Conservation (phyloP, 768 basidiomycete species). For the Lactifluus pinguis region DNA sequence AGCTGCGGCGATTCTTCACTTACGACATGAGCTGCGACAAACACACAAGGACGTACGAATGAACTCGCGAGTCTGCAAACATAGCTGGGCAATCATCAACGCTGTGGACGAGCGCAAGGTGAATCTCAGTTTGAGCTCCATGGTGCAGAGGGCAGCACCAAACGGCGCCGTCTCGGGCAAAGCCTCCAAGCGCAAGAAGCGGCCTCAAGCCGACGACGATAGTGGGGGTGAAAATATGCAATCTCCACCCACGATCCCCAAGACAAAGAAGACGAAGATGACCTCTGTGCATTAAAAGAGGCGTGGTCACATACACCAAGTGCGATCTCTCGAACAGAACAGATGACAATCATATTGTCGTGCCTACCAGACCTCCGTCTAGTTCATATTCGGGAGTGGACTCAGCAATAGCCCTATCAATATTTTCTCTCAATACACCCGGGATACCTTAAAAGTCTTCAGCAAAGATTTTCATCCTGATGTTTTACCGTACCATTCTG, state of each 20-base stretch:
- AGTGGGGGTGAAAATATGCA: background rate
- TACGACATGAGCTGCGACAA: constrained; percentile 48
- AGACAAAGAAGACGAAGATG: constrained; percentile 2
- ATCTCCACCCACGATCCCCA: background rate
- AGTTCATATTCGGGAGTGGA: background rate
- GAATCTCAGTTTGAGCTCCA: constrained; percentile 12
- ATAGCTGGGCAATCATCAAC: constrained; percentile 50
- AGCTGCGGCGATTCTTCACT: constrained; percentile 45
- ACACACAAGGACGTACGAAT: constrained; percentile 56
- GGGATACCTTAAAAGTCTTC: background rate
- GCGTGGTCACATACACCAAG: background rate
- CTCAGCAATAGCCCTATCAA: background rate
- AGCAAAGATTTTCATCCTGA: background rate
- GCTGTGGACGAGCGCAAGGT: constrained; percentile 25
- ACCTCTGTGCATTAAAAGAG: background rate
- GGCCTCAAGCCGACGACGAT: constrained; percentile 26
- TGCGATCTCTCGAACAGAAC: background rate
- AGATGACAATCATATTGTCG: background rate
- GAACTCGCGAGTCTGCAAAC: constrained; percentile 45
- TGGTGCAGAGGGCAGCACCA: background rate
- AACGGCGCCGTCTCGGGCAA: constrained; percentile 10
- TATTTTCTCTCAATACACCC: background rate
- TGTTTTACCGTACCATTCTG: no score
- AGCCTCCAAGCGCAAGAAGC: constrained; percentile 27
- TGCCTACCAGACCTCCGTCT: background rate